Base-by-base conservation (phyloP, 257 asterid species). In the Solanum chaucha region DNA sequence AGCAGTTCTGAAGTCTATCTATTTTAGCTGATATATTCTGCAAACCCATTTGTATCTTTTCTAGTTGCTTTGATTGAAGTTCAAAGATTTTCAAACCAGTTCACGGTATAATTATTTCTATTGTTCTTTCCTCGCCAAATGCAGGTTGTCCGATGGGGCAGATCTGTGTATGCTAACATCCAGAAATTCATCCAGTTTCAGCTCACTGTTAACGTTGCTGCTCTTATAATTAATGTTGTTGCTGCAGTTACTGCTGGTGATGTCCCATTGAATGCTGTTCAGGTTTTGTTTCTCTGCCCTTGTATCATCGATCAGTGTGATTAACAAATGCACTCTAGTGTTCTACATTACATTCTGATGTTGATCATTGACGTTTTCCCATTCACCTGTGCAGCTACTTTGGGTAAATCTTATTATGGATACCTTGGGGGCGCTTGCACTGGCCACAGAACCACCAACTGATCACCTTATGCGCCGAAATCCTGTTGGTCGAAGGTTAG, bases 351-450 rank as follows among this genome's bases (percentile, higher is more conserved):
- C 65, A 38, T 36, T 75, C 48, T 22, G 32, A 9, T 13, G 71
- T 68, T 73, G 61, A 40, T 64, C 59, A 46, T 87, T 72, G 59
- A 26, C 13, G 24, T 14, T 86, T 59, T 78, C 22, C 74, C 55
- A 34, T 89, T 35, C 36, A 78, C 81, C 59, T 58, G 15, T 89
- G 87, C 95, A 97, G 99, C 97, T 97, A 85, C 99, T 97, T 40
- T 97, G 99, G 99, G 99, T 97, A 61, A 97, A 97, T 91, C 98
- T 97, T 74, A 97, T 97, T 83, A 97, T 97, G 99, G 99, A 97
- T 89, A 97, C 99, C 30, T 93, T 97, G 28, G 99, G 99, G 59
- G 99, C 99, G 36, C 98, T 97, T 67, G 99, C 99, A 80, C 92
- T 97, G 82, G 99, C 98, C 67, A 97, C 99, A 0, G 99, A 97